phyloP scores from a whole-genome alignment of 208 protist genomes.

The Wallacemonas sp. region DNA sequence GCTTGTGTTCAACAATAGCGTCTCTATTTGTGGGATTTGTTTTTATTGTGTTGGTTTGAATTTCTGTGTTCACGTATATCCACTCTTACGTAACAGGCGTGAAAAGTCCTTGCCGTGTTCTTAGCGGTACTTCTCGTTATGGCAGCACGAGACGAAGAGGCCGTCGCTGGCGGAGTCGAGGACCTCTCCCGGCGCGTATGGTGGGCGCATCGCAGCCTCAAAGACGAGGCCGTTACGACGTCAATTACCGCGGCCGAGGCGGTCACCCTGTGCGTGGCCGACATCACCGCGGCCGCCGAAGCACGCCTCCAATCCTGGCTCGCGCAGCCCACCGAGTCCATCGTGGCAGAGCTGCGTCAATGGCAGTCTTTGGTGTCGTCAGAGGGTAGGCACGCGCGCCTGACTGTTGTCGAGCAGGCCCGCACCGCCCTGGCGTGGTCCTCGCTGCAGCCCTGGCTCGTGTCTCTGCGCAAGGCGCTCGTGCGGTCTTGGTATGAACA shows the following conservation, averaged over 20 bases:
- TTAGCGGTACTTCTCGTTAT: conserved; percentile 1
- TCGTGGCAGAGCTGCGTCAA: not conserved
- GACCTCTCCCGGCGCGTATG: conserved; percentile 20
- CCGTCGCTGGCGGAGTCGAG: not conserved
- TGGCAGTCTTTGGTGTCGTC: not conserved
- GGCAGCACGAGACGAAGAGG: not conserved
- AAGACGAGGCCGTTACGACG: conserved; percentile 38
- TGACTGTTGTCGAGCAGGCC: not conserved
- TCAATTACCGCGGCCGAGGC: conserved; percentile 42
- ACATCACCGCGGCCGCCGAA: conserved; percentile 10
- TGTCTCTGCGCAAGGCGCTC: conserved; percentile 34
- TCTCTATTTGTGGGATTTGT: too few relatives aligned
- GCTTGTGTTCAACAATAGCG: too few relatives aligned
- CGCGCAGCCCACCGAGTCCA: not conserved
- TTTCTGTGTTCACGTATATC: too few relatives aligned
- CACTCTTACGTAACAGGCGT: too few relatives aligned
- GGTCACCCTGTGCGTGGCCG: conserved; percentile 15
- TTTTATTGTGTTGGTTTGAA: too few relatives aligned
- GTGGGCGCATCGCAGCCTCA: conserved; percentile 60
- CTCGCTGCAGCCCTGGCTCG: conserved; percentile 19
- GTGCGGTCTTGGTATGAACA: conserved; percentile 38
- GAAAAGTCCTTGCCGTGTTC: too few relatives aligned
- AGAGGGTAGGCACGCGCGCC: not conserved
- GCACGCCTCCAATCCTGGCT: conserved; percentile 1
- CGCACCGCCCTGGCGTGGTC: not conserved